Evolutionary conservation across 176 grass and related monocot species (phyloP), one percentile per base, ranked within the genome.

Genomic region (Oryza nivara): DNA sequence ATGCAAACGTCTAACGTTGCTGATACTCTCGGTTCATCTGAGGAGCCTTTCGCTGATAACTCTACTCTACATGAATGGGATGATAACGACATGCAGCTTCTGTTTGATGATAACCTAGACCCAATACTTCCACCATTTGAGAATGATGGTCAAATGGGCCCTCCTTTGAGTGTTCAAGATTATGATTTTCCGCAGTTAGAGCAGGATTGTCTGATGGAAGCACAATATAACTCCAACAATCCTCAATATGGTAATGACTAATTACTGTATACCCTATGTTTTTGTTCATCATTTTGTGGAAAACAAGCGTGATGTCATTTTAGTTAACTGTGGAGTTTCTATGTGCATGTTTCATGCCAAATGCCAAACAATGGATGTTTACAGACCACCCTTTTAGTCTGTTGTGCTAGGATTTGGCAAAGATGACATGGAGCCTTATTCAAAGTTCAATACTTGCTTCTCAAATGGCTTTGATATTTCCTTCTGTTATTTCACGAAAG

Each of bases 121-220:
- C 19, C 10, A 35, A 69, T 82, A 44, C 78, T 78, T 67, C 23
- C 26, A 74, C 81, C 71, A 65, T 74, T 35, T 65, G 58, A 74
- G 38, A 44, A 82, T 61, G 61, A 48, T 4, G 28, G 11, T 75
- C 80, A 84, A 72, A 4, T n/a, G 15, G 66, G 82, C 14, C 52
- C 32, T 82, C 79, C 74, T 19, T 75, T 91, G 70, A 80, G 38
- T 72, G 30, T 91, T 65, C 65, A 91, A 28, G 89, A 91, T 87
- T 91, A 91, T 44, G 75, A 65, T 64, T 70, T 9, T 63, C 49
- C 70, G 28, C 16, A 64, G 49, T 35, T 68, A 54, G 89, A 66
- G 16, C 70, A 76, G 76, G 89, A 87, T 63, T 76, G 52, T 76
- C 89, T 84, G 54, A 91, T 87, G 85, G 85, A 84, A 72, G 81